phyloP scores from a whole-genome alignment of 306 rosid genomes.

The Vicia sativa region DNA sequence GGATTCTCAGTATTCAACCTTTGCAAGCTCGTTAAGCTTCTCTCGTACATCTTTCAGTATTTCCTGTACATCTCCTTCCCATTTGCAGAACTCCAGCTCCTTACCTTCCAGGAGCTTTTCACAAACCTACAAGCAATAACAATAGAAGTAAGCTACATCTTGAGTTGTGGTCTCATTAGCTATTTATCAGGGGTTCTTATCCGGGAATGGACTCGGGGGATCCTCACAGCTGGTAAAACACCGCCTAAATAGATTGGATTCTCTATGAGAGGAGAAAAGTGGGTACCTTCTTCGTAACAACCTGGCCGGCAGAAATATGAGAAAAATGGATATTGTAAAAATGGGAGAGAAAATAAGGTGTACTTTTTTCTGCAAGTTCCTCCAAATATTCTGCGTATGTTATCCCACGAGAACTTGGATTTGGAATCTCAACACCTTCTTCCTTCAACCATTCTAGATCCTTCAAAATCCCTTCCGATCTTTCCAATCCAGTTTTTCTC shows the following conservation, averaged over 20 bases:
- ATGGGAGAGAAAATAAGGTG: constrained; percentile 83
- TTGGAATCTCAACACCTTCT: constrained; percentile 59
- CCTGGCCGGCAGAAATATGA: constrained; percentile 81
- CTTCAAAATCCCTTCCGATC: constrained; percentile 59
- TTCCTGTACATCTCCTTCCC: constrained; percentile 72
- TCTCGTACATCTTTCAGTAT: constrained; percentile 69
- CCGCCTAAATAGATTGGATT: not conserved
- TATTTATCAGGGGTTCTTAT: not conserved
- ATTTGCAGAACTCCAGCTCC: constrained; percentile 71
- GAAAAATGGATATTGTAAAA: constrained; percentile 82
- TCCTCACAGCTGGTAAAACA: not conserved
- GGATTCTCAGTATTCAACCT: constrained; percentile 52
- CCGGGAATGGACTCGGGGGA: not conserved
- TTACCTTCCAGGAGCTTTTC: constrained; percentile 67
- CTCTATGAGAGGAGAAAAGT: not conserved
- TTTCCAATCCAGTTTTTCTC: constrained; percentile 85
- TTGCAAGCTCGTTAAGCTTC: constrained; percentile 81
- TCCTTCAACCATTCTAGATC: constrained; percentile 73
- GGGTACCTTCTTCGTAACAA: constrained; percentile 65
- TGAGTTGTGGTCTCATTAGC: constrained; percentile 6
- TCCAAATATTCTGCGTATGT: constrained; percentile 71
- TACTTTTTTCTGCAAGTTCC: constrained; percentile 61
- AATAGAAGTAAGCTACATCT: constrained; percentile 26
- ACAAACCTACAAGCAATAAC: constrained; percentile 58
- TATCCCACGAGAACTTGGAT: constrained; percentile 64